These are phyloP conservation scores for Mycena amicta DNA, from an alignment of 768 basidiomycete genomes.

Conservation along the genomic window DNA sequence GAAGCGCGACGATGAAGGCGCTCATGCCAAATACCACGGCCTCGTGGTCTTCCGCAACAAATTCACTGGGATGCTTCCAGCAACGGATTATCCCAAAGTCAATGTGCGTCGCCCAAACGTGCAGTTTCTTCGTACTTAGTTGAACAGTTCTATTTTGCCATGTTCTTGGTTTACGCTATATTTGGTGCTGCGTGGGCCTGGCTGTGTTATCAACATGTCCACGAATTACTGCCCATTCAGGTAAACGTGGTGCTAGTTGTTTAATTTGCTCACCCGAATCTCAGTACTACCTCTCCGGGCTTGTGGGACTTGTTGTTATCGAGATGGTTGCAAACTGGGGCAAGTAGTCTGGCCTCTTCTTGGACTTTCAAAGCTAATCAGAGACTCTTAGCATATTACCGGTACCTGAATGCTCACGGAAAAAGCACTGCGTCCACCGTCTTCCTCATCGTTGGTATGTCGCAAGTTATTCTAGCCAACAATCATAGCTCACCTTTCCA, in stretches of 20 bases:
- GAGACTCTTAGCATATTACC: constrained; percentile 96
- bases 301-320: constrained; percentile 82
- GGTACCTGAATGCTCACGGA: constrained; percentile 89
- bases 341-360: constrained; percentile 33
- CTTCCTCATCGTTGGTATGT: constrained; percentile 90
- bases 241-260: constrained; percentile 41
- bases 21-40: constrained; percentile 79
- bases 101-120: constrained; percentile 54
- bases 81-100: constrained; percentile 97
- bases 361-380: constrained; percentile 27
- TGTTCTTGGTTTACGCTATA: constrained; percentile 78
- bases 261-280: constrained; percentile 1
- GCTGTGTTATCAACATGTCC: constrained; percentile 77
- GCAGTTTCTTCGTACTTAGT: constrained; percentile 3
- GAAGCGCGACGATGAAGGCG: constrained; percentile 55
- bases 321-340: constrained; percentile 96
- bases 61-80: constrained; percentile 87
- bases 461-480: neutral
- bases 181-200: constrained; percentile 79
- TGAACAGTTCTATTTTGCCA: constrained; percentile 78
- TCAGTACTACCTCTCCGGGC: constrained; percentile 89
- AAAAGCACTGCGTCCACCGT: constrained; percentile 72
- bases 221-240: constrained; percentile 88
- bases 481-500: constrained; percentile 29
- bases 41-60: constrained; percentile 83